phyloP scores from a whole-genome alignment of 192 early-diverging fungal genomes.

The Coemansia sp. region DNA sequence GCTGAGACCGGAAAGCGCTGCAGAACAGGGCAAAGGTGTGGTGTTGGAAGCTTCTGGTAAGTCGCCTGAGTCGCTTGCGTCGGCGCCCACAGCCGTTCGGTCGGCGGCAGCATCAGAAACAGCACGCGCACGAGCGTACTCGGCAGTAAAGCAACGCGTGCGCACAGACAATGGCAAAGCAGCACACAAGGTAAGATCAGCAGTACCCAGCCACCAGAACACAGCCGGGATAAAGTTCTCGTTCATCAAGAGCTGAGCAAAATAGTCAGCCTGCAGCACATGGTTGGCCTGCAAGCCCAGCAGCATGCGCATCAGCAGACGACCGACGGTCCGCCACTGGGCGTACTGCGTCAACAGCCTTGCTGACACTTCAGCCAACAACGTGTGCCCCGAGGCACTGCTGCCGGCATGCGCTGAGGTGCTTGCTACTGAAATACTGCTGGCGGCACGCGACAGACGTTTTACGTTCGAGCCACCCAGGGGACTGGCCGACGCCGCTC shows the following conservation, averaged over 20 bases:
- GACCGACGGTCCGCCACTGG: conserved; percentile 43
- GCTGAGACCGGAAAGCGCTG: conserved; percentile 25
- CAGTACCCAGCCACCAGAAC: conserved; percentile 53
- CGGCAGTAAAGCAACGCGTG: conserved; percentile 26
- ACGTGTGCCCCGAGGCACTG: neutral
- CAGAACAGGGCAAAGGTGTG: conserved; percentile 1
- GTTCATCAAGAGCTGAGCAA: conserved; percentile 50
- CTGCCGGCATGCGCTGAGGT: neutral
- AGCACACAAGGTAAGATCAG: conserved; percentile 21
- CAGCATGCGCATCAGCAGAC: conserved; percentile 29
- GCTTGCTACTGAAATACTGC: conserved; percentile 1
- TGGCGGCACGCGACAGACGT: conserved; percentile 20
- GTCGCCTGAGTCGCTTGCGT: conserved; percentile 1
- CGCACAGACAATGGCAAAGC: conserved; percentile 16
- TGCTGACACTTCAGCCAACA: conserved; percentile 23
- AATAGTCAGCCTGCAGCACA: conserved; percentile 45
- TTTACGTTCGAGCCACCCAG: conserved; percentile 46
- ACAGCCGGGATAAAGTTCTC: conserved; percentile 44
- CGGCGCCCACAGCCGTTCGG: neutral
- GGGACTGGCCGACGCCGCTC: conserved; percentile 14
- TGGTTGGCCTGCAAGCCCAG: conserved; percentile 38
- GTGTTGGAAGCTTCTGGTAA: neutral
- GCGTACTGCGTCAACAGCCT: conserved; percentile 46
- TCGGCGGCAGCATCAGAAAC: neutral
- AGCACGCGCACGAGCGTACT: conserved; percentile 1